A percentile compares a stretch with the other conserved stretches of the same genome.
These are phyloP conservation scores for Russula sp. DNA, from an alignment of 768 basidiomycete genomes.

Conservation along the genomic window DNA sequence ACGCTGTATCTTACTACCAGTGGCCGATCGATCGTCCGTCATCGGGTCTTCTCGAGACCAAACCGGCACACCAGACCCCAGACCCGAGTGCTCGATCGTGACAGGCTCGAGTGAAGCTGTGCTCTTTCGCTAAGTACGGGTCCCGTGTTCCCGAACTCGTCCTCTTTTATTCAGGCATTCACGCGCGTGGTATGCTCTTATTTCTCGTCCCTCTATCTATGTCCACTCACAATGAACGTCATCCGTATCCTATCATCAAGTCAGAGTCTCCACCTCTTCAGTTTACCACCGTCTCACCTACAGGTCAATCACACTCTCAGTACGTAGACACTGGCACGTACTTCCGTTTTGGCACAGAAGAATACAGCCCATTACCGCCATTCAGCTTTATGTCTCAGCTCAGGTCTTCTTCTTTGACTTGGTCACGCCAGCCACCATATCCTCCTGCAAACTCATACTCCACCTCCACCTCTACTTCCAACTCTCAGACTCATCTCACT, in stretches of 20 bases:
- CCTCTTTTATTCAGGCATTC: constrained; percentile 9
- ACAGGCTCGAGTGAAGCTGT: background rate
- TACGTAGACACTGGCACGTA: constrained; percentile 15
- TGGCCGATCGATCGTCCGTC: constrained; percentile 5
- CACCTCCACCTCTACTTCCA: background rate
- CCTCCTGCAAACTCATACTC: constrained; percentile 5
- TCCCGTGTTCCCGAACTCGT: background rate
- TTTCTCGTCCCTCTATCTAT: background rate
- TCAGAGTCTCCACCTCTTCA: constrained; percentile 20
- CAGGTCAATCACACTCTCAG: background rate
- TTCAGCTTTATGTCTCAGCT: constrained; percentile 24
- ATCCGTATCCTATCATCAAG: constrained; percentile 15
- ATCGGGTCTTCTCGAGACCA: background rate
- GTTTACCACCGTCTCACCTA: constrained; percentile 8
- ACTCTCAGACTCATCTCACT: constrained; percentile 13
- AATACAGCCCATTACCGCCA: constrained; percentile 26
- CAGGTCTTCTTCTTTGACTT: constrained; percentile 24
- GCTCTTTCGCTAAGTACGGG: background rate
- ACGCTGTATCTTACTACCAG: too few relatives aligned
- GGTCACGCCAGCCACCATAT: constrained; percentile 4
- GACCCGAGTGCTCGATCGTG: background rate
- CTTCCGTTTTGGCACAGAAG: constrained; percentile 26
- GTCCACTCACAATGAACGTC: constrained; percentile 1
- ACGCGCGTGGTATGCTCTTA: background rate
- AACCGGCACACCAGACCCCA: background rate